Conservation (phyloP, 805 yeast species). For the Metschnikowia sp. region DNA sequence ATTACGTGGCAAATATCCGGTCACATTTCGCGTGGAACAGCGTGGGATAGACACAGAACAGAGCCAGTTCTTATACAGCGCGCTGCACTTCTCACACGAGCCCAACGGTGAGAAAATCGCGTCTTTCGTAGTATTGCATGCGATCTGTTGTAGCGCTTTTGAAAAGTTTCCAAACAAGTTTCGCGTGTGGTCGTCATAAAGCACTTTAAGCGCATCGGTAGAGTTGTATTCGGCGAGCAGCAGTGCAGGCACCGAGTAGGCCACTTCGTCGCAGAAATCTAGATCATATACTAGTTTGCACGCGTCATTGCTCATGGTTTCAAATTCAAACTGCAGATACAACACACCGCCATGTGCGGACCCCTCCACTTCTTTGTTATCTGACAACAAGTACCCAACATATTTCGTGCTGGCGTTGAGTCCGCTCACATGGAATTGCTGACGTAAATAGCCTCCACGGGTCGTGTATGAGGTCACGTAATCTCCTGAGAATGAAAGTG, state of each 20-base stretch:
- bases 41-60: constrained; percentile 88
- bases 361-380: constrained; percentile 28
- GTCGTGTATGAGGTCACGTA: constrained; percentile 37
- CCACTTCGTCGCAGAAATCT: constrained; percentile 75
- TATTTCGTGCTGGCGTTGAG: constrained; percentile 61
- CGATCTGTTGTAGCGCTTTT: constrained; percentile 67
- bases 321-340: constrained; percentile 54
- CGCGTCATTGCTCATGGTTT: constrained; percentile 49
- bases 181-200: constrained; percentile 65
- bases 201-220: constrained; percentile 17
- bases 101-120: constrained; percentile 70
- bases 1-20: constrained; percentile 46
- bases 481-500: constrained; percentile 21
- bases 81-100: constrained; percentile 69
- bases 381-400: constrained; percentile 58
- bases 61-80: constrained; percentile 79
- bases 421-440: constrained; percentile 60
- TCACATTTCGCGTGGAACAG: constrained; percentile 54
- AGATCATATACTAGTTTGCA: constrained; percentile 75
- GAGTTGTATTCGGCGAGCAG: constrained; percentile 7
- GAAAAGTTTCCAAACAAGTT: constrained; percentile 61
- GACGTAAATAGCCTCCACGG: constrained; percentile 48
- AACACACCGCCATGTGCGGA: constrained; percentile 58
- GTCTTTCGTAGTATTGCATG: constrained; percentile 69
- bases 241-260: constrained; percentile 77